A percentile compares a stretch with the other conserved stretches of the same genome.
Conservation (phyloP, 2,329 filamentous ascomycete species). For the Elsinoe arachidis region DNA sequence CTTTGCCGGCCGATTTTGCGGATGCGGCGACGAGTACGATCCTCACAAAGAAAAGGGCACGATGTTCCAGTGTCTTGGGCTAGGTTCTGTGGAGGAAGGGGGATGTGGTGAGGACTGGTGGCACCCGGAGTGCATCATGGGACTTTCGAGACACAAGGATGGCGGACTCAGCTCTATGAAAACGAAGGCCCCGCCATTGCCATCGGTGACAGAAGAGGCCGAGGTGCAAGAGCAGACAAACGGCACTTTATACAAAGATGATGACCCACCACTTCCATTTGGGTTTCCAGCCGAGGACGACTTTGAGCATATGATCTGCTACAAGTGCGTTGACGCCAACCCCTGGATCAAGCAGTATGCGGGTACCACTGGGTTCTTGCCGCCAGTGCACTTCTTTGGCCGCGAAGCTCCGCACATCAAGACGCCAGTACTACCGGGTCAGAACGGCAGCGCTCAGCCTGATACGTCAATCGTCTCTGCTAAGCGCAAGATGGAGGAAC, state of each 20-base stretch:
- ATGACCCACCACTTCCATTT: conserved; percentile 61
- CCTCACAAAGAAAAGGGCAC: conserved; percentile 84
- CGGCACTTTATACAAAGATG: conserved; percentile 34
- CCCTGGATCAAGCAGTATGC: conserved; percentile 91
- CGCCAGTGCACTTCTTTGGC: conserved; percentile 47
- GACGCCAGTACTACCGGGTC: neutral
- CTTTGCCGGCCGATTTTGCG: conserved; percentile 86
- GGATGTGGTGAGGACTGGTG: conserved; percentile 98
- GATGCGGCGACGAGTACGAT: conserved; percentile 80
- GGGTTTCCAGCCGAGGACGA: conserved; percentile 84
- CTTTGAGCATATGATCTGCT: conserved; percentile 87
- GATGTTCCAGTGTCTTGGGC: conserved; percentile 93
- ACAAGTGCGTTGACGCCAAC: conserved; percentile 79
- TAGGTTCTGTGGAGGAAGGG: conserved; percentile 69
- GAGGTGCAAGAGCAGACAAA: conserved; percentile 15
- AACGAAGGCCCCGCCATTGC: neutral
- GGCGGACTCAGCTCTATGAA: conserved; percentile 6
- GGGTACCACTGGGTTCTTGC: conserved; percentile 67
- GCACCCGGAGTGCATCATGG: conserved; percentile 86
- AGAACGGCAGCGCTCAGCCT: neutral
- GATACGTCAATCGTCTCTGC: conserved; percentile 16
- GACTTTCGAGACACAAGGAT: conserved; percentile 58
- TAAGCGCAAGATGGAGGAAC: conserved; percentile 41
- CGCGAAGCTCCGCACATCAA: neutral
- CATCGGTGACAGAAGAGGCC: conserved; percentile 17